A percentile compares a stretch with the other conserved stretches of the same genome.
Evolutionary conservation across 2,329 filamentous ascomycete genomes (phyloP).

Genomic region (Scedosporium apiospermum): DNA sequence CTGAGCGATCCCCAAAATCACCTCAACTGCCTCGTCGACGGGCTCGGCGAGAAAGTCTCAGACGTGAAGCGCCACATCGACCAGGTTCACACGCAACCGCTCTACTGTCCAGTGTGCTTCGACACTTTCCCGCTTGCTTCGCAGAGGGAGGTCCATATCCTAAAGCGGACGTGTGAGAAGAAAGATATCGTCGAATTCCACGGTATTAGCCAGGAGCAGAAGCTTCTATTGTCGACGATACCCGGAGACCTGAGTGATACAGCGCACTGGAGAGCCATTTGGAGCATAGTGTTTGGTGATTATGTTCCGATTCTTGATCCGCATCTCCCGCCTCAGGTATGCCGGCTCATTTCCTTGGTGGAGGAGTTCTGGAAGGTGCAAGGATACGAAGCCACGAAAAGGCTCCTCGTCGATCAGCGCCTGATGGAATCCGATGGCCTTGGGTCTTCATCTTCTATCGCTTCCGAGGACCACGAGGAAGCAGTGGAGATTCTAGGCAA

Average conservation of each 20-base stretch:
- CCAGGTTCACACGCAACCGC: background rate
- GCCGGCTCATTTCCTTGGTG: background rate
- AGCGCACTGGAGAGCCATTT: background rate
- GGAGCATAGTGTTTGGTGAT: background rate
- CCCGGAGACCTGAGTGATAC: background rate
- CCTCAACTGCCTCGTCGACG: background rate
- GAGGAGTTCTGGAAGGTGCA: background rate
- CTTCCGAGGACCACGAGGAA: background rate
- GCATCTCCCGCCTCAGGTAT: background rate
- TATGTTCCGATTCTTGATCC: background rate
- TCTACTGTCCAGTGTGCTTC: constrained; percentile 7
- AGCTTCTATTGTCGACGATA: background rate
- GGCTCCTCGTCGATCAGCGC: background rate
- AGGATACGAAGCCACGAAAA: background rate
- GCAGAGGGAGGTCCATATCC: constrained; percentile 1
- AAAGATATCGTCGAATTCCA: background rate
- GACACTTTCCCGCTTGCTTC: background rate
- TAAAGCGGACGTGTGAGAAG: constrained; percentile 2
- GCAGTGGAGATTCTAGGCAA: background rate
- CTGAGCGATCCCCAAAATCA: background rate
- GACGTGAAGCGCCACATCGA: background rate
- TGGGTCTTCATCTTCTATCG: no score
- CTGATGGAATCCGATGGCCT: background rate
- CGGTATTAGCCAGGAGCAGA: constrained; percentile 1
- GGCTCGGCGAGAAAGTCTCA: background rate